phyloP scores from a whole-genome alignment of 164 flowering plant species.

The Aristolochia fimbriata region DNA sequence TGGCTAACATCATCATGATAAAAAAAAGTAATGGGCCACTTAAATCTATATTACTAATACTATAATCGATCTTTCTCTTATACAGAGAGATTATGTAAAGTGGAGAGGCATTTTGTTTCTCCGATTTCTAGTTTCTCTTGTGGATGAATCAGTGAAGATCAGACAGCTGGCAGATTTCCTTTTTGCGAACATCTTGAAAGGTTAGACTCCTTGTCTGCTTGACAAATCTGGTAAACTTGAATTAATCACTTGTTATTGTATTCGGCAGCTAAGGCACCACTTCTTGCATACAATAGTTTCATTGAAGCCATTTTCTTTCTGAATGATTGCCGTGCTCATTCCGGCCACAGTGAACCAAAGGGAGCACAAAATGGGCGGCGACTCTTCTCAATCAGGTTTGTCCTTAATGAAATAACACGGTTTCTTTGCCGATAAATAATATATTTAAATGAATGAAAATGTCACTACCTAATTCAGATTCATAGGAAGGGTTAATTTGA shows the following conservation, averaged over 20 bases:
- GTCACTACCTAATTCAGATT: no score
- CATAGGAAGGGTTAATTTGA: no score
- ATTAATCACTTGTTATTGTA: slow-evolving; percentile 4
- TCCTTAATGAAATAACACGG: background rate
- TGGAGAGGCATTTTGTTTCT: slow-evolving; percentile 97
- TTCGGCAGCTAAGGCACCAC: slow-evolving; percentile 84
- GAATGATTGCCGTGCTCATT: slow-evolving; percentile 71
- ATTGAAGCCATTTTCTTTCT: slow-evolving; percentile 89
- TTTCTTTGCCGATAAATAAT: background rate
- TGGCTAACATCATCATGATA: no score
- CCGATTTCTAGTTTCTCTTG: slow-evolving; percentile 79
- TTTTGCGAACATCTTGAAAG: slow-evolving; percentile 84
- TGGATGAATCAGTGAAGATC: slow-evolving; percentile 90
- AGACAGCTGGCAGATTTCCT: slow-evolving; percentile 84
- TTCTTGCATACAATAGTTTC: slow-evolving; percentile 95
- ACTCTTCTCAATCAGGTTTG: slow-evolving; percentile 72
- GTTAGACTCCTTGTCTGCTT: slow-evolving; percentile 18
- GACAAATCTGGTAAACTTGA: background rate
- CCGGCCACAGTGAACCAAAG: slow-evolving; percentile 43
- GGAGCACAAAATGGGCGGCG: slow-evolving; percentile 30
- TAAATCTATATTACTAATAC: background rate
- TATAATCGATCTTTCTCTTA: background rate
- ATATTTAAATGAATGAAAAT: background rate
- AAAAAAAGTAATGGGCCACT: no score
- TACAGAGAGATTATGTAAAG: slow-evolving; percentile 93